Base-by-base conservation (phyloP, 768 basidiomycete genomes). In the Xerocomus brunneocitrinus region DNA sequence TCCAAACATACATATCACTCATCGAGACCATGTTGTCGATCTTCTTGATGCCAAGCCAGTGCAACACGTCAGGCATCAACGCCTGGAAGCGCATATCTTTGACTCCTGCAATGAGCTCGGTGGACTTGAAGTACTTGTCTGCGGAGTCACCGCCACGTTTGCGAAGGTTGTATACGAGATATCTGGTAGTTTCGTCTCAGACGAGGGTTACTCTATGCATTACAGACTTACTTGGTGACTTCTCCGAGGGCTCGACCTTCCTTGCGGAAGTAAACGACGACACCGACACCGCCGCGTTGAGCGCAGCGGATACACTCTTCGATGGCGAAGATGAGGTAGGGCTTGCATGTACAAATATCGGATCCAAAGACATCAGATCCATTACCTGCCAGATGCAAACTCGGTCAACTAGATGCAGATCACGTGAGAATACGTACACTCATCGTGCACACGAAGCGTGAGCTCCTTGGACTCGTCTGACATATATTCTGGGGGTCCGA, bases 361-460 rank as follows among this genome's bases (percentile, higher is more conserved):
- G 90, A 94, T 12, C 94, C 94, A 63, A 97, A 97, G 42, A 97
- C 95, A 68, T 98, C 95, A 7, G 92, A 95, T 5, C 94, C 94
- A 63, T 95, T 95, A 66, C 87, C 84, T 87, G 58, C 16, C n/a
- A 40, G 5, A 35, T 14, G 2, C 22, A 52, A 14, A 40, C 2
- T 30, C 8, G 27, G 22, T 58, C 38, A 46, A 34, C 24, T 32
- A 1, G n/a, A 16, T 3, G 19, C 14, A 46, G 22, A 51, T 41
- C 32, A 36, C 22, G 14, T 25, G 52, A 6, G n/a, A n/a, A 27
- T 13, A 67, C 78, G 10, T 65, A 83, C 95, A 98, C 75, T 95
- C 93, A 63, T 97, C 95, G 67, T 98, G 95, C 0, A 94, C 89
- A 47, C 91, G 89, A 4, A 94, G 71, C 0, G 91, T 94, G 19